Evolutionary conservation across 2,329 filamentous ascomycete species (phyloP).

Genomic region (Biscogniauxia marginata): DNA sequence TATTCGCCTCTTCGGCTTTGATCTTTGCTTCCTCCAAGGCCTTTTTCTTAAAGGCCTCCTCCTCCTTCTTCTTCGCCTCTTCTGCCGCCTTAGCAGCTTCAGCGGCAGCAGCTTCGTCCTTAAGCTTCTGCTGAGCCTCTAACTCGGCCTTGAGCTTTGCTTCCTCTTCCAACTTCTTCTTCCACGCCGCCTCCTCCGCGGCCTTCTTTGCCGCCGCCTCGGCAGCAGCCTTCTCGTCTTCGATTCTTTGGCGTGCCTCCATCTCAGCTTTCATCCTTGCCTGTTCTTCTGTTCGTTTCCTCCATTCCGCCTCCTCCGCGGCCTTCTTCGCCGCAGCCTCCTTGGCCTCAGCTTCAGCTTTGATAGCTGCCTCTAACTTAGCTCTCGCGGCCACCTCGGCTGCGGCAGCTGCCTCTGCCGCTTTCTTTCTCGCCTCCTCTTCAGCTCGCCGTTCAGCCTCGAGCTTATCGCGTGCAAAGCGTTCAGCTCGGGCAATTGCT

Average conservation of each 20-base stretch:
- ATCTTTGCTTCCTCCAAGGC: slow-evolving; percentile 46
- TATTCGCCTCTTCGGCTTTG: slow-evolving; percentile 43
- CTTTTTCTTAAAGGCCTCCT: slow-evolving; percentile 54
- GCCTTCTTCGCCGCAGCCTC: slow-evolving; percentile 26
- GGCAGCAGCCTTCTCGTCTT: slow-evolving; percentile 44
- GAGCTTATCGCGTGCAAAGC: slow-evolving; percentile 35
- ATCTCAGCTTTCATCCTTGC: slow-evolving; percentile 40
- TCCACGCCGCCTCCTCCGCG: slow-evolving; percentile 25
- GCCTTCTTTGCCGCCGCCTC: slow-evolving; percentile 21
- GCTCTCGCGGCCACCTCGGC: slow-evolving; percentile 48
- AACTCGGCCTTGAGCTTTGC: slow-evolving; percentile 38
- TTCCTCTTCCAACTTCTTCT: slow-evolving; percentile 23
- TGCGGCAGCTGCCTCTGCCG: slow-evolving; percentile 43
- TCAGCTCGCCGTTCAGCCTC: slow-evolving; percentile 39
- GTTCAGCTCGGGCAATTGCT: slow-evolving; percentile 32
- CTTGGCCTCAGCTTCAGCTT: slow-evolving; percentile 21
- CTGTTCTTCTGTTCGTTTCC: slow-evolving; percentile 29
- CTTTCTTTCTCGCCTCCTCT: slow-evolving; percentile 43
- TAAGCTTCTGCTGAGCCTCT: slow-evolving; percentile 36
- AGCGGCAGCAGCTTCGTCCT: slow-evolving; percentile 37
- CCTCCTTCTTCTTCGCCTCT: slow-evolving; percentile 53
- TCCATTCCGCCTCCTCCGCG: slow-evolving; percentile 27
- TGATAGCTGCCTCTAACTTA: slow-evolving; percentile 42
- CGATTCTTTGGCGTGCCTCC: slow-evolving; percentile 39
- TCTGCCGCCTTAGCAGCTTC: slow-evolving; percentile 47